Conservation (phyloP, 164 flowering plant genomes). For the Aristolochia contorta region DNA sequence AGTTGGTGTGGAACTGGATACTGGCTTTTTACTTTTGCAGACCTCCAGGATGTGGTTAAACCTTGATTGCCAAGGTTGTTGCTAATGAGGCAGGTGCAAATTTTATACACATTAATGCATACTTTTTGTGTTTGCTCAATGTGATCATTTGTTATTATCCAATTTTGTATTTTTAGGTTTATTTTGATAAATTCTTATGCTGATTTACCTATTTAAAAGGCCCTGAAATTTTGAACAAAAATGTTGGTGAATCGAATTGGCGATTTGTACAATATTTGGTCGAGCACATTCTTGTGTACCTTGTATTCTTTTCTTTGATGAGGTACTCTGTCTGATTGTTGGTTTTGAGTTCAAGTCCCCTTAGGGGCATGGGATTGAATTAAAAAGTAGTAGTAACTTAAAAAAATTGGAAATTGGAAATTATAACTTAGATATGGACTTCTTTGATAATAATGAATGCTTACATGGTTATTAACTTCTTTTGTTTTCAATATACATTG, state of each 20-base stretch:
- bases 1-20: slow-evolving; percentile 64
- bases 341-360: too few relatives aligned
- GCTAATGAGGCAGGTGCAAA: slow-evolving; percentile 97
- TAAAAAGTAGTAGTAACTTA: too few relatives aligned
- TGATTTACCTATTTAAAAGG: slow-evolving; percentile 34
- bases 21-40: slow-evolving; percentile 93
- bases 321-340: slow-evolving; percentile 62
- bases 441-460: too few relatives aligned
- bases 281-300: slow-evolving; percentile 93
- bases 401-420: too few relatives aligned
- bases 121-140: background rate
- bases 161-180: background rate
- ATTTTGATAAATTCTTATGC: background rate
- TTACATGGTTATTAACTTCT: too few relatives aligned
- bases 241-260: slow-evolving; percentile 96
- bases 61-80: slow-evolving; percentile 91
- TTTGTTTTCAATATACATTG: too few relatives aligned
- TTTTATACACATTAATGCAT: slow-evolving; percentile 89
- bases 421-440: too few relatives aligned
- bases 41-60: slow-evolving; percentile 98
- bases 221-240: slow-evolving; percentile 86
- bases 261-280: slow-evolving; percentile 67
- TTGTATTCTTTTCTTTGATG: slow-evolving; percentile 93
- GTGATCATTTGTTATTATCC: background rate
- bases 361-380: too few relatives aligned